Conservation (phyloP, 768 basidiomycete genomes). For the Gyrodon lividus region DNA sequence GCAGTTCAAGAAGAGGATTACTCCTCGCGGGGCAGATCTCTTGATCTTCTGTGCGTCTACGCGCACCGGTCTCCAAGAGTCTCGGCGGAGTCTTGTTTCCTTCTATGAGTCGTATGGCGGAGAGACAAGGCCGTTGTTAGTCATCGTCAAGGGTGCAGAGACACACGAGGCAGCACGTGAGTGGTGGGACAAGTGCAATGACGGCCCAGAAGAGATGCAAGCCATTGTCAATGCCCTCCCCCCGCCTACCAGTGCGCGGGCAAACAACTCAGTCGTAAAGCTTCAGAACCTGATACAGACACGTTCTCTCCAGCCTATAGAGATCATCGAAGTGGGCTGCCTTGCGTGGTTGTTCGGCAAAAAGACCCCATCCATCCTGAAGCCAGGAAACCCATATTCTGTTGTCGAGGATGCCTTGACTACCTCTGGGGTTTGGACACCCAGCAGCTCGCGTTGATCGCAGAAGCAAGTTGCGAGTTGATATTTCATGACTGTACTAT, state of each 20-base stretch:
- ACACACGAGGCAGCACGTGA: slow-evolving; percentile 18
- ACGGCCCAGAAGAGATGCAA: slow-evolving; percentile 8
- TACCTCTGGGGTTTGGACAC: slow-evolving; percentile 16
- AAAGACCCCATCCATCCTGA: slow-evolving; percentile 6
- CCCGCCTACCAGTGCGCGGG: neutral
- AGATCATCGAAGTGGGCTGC: slow-evolving; percentile 18
- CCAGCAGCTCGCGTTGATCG: slow-evolving; percentile 2
- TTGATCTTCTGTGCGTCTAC: slow-evolving; percentile 23
- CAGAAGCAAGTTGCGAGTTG: neutral
- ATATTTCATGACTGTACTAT: neutral
- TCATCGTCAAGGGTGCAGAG: slow-evolving; percentile 21
- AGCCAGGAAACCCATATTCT: neutral
- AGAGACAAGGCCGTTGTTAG: slow-evolving; percentile 25
- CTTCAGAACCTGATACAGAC: slow-evolving; percentile 20
- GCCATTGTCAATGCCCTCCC: slow-evolving; percentile 26
- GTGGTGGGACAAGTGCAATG: slow-evolving; percentile 21
- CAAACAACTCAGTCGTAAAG: slow-evolving; percentile 2
- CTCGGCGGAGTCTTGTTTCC: slow-evolving; percentile 12
- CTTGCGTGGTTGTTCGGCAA: slow-evolving; percentile 17
- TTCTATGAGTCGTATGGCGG: slow-evolving; percentile 26
- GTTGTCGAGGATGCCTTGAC: slow-evolving; percentile 18
- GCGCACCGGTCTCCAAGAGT: neutral
- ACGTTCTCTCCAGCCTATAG: slow-evolving; percentile 23
- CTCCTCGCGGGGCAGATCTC: slow-evolving; percentile 25
- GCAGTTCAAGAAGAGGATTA: slow-evolving; percentile 25